Conservation (phyloP, 768 basidiomycete species). For the Mycena maculata region DNA sequence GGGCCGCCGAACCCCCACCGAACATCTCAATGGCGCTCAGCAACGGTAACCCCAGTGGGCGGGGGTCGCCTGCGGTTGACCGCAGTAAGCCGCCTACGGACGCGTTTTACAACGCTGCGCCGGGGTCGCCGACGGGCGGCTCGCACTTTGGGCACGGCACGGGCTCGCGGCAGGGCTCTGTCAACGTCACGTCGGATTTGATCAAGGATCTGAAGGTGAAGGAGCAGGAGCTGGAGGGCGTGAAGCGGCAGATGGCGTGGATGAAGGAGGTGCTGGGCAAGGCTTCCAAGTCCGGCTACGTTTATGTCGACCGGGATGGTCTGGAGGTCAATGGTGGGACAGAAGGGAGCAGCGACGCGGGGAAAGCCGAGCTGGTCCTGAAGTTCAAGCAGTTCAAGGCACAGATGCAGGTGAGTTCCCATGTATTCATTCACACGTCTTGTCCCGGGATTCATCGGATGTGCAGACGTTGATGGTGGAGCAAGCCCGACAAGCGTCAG, state of each 20-base stretch:
- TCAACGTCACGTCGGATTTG: constrained; percentile 80
- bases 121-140: constrained; percentile 60
- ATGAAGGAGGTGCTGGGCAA: constrained; percentile 83
- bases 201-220: constrained; percentile 84
- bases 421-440: constrained; percentile 13
- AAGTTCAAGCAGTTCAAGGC: constrained; percentile 91
- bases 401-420: constrained; percentile 78
- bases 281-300: constrained; percentile 84
- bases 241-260: constrained; percentile 85
- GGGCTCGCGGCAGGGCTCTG: constrained; percentile 63
- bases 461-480: constrained; percentile 75
- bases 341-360: constrained; percentile 58
- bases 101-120: constrained; percentile 62
- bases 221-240: constrained; percentile 81
- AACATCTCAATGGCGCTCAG: constrained; percentile 68
- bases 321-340: constrained; percentile 48
- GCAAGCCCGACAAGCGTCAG: constrained; percentile 82
- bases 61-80: constrained; percentile 63
- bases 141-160: constrained; percentile 54
- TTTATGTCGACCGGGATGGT: constrained; percentile 68
- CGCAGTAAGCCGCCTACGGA: constrained; percentile 66
- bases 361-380: constrained; percentile 77
- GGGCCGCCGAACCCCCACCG: constrained; percentile 51
- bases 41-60: constrained; percentile 52
- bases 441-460: constrained; percentile 11